Evolutionary conservation across 495 filamentous ascomycete genomes (phyloP).

Genomic region (Podospora comata): DNA sequence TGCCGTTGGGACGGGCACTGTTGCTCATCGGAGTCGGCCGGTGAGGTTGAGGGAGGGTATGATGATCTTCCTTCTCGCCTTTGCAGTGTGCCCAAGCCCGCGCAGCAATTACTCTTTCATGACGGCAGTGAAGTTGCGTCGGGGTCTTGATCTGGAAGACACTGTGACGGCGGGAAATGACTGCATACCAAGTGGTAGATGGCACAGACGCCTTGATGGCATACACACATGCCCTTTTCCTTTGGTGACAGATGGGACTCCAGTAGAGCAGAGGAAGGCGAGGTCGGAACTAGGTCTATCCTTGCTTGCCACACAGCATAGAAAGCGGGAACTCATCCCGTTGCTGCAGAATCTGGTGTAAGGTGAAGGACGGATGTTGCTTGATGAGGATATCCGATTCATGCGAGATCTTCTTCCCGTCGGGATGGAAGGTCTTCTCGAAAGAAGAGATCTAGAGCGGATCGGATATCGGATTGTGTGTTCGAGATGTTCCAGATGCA

Average conservation of each 20-base stretch:
- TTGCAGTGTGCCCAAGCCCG: neutral
- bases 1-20: neutral
- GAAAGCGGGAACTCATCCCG: neutral
- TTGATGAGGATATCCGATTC: constrained; percentile 1
- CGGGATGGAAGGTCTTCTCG: neutral
- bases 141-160: neutral
- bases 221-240: neutral
- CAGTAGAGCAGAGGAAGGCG: neutral
- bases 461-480: neutral
- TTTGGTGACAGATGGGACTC: neutral
- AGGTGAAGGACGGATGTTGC: neutral
- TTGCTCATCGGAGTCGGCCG: neutral
- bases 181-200: neutral
- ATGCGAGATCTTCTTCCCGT: neutral
- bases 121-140: neutral
- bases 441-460: neutral
- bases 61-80: neutral
- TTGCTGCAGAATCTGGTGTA: neutral
- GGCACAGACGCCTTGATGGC: neutral
- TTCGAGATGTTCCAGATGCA: neutral
- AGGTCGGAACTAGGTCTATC: constrained; percentile 1
- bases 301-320: neutral
- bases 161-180: neutral
- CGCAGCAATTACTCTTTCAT: neutral
- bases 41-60: neutral